Conservation (phyloP, 192 early-diverging fungal species). For the Linderina pennispora region DNA sequence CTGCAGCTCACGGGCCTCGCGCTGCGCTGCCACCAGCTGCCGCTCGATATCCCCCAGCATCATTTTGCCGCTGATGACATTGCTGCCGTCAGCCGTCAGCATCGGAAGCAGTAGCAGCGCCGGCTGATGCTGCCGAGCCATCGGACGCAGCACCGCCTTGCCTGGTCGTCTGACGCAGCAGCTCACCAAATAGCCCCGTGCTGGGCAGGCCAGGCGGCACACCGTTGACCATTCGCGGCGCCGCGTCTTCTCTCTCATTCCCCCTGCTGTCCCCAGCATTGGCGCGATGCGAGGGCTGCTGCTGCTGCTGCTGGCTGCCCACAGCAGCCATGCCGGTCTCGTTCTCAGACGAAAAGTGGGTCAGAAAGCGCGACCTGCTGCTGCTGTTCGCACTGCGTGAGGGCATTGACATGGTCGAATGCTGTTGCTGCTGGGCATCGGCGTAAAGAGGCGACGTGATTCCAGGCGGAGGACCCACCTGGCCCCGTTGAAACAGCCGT, state of each 20-base stretch:
- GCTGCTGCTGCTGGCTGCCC: slow-evolving; percentile 1
- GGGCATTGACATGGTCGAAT: slow-evolving; percentile 14
- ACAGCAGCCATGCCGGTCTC: not conserved
- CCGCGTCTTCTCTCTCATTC: not conserved
- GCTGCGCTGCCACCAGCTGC: slow-evolving; percentile 24
- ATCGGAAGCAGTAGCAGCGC: too few relatives aligned
- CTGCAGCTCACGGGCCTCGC: slow-evolving; percentile 35
- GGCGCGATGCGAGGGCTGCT: not conserved
- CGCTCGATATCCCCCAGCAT: slow-evolving; percentile 40
- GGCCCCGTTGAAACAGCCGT: slow-evolving; percentile 13
- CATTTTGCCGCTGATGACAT: slow-evolving; percentile 14
- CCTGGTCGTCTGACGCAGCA: slow-evolving; percentile 20
- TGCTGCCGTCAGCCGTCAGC: slow-evolving; percentile 1
- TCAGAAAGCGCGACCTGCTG: slow-evolving; percentile 41
- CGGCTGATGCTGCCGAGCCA: not conserved
- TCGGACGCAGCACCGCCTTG: not conserved
- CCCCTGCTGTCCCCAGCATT: not conserved
- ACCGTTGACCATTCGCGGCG: slow-evolving; percentile 8
- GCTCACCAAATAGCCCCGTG: slow-evolving; percentile 42
- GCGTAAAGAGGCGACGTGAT: slow-evolving; percentile 14
- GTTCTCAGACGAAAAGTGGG: slow-evolving; percentile 31
- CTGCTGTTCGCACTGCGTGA: slow-evolving; percentile 45
- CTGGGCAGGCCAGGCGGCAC: slow-evolving; percentile 34
- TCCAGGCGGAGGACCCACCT: slow-evolving; percentile 23
- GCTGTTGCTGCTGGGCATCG: not conserved